A percentile compares a stretch with the other conserved stretches of the same genome.
Evolutionary conservation across 2,329 filamentous ascomycete species (phyloP).

Genomic region (Penicillium sp.): DNA sequence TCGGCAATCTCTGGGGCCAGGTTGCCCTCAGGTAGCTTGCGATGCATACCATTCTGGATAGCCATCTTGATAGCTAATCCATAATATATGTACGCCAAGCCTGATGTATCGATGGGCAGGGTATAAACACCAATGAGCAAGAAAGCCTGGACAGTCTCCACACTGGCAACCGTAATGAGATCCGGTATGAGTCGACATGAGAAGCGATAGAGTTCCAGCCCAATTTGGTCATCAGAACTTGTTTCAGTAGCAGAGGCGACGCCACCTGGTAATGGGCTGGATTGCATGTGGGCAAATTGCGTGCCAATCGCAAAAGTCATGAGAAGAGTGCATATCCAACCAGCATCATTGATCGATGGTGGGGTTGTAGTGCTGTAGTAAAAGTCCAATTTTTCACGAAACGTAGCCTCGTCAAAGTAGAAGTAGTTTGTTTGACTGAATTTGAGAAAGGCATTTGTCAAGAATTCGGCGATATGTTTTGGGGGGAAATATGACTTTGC

Average conservation of each 20-base stretch:
- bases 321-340: slow-evolving; percentile 35
- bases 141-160: slow-evolving; percentile 59
- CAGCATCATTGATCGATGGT: slow-evolving; percentile 29
- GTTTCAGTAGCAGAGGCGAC: background rate
- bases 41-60: background rate
- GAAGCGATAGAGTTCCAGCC: slow-evolving; percentile 24
- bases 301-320: slow-evolving; percentile 41
- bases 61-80: background rate
- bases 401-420: background rate
- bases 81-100: background rate
- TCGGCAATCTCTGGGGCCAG: background rate
- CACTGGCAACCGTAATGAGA: slow-evolving; percentile 54
- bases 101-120: slow-evolving; percentile 49
- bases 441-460: background rate
- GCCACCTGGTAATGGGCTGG: slow-evolving; percentile 8
- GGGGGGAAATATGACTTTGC: background rate
- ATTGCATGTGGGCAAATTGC: slow-evolving; percentile 39
- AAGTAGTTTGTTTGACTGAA: background rate
- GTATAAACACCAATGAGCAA: slow-evolving; percentile 30
- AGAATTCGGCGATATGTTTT: background rate
- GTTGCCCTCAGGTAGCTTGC: background rate
- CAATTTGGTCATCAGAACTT: background rate
- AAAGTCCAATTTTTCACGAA: background rate
- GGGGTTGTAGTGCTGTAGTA: background rate
- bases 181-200: slow-evolving; percentile 55